Conservation (phyloP, 345 rosid species). For the Luvunga scandens region DNA sequence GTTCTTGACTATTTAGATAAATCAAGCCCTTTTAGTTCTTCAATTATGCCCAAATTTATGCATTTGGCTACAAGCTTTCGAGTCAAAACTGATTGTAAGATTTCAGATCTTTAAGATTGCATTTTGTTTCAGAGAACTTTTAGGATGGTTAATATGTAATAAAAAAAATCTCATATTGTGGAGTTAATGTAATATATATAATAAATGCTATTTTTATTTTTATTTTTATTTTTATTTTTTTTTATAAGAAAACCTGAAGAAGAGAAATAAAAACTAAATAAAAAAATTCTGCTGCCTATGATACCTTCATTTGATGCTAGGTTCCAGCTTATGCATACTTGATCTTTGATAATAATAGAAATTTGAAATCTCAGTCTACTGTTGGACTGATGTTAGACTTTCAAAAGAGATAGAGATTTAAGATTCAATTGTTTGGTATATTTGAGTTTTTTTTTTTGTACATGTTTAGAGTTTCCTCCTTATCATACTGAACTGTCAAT, state of each 20-base stretch:
- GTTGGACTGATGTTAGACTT: not conserved
- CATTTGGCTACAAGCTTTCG: not conserved
- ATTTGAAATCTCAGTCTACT: not conserved
- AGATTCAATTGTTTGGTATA: not conserved
- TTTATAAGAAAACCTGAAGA: not conserved
- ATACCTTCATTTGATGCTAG: not conserved
- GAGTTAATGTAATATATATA: not conserved
- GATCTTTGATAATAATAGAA: not conserved
- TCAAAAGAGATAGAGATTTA: no score
- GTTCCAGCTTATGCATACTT: not conserved
- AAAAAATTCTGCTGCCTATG: not conserved
- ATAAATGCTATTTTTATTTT: not conserved
- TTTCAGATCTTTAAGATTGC: not conserved
- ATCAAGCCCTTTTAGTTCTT: not conserved
- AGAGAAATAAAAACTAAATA: not conserved
- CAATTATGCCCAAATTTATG: not conserved
- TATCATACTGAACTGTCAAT: not conserved
- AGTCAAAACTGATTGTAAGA: not conserved
- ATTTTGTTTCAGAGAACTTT: not conserved
- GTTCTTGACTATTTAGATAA: not conserved
- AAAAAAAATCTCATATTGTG: not conserved
- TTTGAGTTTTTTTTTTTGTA: not conserved
- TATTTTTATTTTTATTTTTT: not conserved
- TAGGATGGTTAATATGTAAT: not conserved
- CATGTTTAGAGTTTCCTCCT: not conserved